Evolutionary conservation across 2,329 filamentous ascomycete genomes (phyloP).

Genomic region (Ceratocystis papillata): DNA sequence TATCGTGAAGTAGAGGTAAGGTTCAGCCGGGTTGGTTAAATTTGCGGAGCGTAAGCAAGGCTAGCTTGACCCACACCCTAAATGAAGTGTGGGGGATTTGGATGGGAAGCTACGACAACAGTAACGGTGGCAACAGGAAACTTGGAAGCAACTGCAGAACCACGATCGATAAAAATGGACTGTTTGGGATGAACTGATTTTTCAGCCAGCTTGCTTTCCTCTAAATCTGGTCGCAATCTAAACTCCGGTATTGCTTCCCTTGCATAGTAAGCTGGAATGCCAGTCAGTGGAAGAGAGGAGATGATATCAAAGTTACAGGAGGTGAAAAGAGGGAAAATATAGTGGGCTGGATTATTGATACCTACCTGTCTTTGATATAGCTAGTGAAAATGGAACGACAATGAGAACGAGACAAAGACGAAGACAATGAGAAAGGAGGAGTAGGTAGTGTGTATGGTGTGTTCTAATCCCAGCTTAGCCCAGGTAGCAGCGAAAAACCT

Average conservation of each 20-base stretch:
- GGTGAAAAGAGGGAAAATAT: neutral
- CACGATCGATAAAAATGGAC: neutral
- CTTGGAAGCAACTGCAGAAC: neutral
- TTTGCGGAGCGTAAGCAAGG: neutral
- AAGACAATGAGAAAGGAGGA: too few species aligned
- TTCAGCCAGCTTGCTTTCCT: neutral
- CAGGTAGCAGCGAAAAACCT: too few species aligned
- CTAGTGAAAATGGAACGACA: neutral
- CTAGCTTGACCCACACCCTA: neutral
- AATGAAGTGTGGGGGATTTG: slow-evolving; percentile 18
- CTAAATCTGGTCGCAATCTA: too few species aligned
- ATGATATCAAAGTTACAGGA: too few species aligned
- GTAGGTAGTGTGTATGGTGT: too few species aligned
- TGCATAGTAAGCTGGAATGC: neutral
- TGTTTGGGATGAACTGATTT: neutral
- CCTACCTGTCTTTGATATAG: neutral
- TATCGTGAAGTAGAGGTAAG: slow-evolving; percentile 3
- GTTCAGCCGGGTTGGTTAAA: neutral
- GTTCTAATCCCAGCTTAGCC: too few species aligned
- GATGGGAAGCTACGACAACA: neutral
- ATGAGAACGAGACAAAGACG: too few species aligned
- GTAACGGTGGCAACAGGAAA: neutral
- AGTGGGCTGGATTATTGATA: neutral
- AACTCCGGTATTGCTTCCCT: neutral
- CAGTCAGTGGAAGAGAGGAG: neutral